phyloP scores from a whole-genome alignment of 176 grass and related monocot genomes.

The Thalia dealbata region DNA sequence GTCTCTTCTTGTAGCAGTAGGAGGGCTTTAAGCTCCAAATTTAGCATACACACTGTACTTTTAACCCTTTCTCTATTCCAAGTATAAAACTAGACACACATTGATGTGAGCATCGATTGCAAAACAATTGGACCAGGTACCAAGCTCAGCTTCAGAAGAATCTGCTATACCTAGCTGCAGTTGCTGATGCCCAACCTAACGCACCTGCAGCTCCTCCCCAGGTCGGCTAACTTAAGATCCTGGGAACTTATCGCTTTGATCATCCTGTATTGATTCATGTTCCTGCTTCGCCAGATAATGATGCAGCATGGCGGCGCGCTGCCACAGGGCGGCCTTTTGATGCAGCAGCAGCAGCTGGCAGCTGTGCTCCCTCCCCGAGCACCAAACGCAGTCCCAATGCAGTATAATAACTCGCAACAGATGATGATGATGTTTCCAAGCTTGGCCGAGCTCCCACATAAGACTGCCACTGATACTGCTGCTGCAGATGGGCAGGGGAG shows the following conservation, averaged over 20 bases:
- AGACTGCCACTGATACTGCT: not conserved
- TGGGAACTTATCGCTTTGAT: not conserved
- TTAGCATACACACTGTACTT: too few species aligned
- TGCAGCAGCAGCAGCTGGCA: slow-evolving; percentile 65
- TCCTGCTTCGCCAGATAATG: slow-evolving; percentile 42
- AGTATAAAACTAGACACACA: not conserved
- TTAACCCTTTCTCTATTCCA: too few species aligned
- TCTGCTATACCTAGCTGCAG: slow-evolving; percentile 84
- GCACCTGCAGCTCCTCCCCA: slow-evolving; percentile 58
- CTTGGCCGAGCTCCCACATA: slow-evolving; percentile 4
- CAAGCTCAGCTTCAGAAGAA: slow-evolving; percentile 99
- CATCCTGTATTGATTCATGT: slow-evolving; percentile 1
- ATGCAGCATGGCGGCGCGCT: slow-evolving; percentile 40
- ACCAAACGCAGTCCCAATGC: slow-evolving; percentile 35
- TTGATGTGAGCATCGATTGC: not conserved
- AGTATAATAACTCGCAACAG: slow-evolving; percentile 26
- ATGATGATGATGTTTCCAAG: slow-evolving; percentile 18
- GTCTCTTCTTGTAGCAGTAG: too few species aligned
- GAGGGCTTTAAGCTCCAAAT: too few species aligned
- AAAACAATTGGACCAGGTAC: slow-evolving; percentile 38
- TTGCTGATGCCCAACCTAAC: slow-evolving; percentile 89
- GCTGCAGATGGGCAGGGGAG: slow-evolving; percentile 23
- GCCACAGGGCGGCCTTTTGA: slow-evolving; percentile 49
- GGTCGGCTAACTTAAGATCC: slow-evolving; percentile 31
- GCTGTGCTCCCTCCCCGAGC: slow-evolving; percentile 72